Evolutionary conservation across 2,329 filamentous ascomycete species (phyloP), one percentile per base, ranked within the genome.

Genomic region (Hymenoscyphus linearis): DNA sequence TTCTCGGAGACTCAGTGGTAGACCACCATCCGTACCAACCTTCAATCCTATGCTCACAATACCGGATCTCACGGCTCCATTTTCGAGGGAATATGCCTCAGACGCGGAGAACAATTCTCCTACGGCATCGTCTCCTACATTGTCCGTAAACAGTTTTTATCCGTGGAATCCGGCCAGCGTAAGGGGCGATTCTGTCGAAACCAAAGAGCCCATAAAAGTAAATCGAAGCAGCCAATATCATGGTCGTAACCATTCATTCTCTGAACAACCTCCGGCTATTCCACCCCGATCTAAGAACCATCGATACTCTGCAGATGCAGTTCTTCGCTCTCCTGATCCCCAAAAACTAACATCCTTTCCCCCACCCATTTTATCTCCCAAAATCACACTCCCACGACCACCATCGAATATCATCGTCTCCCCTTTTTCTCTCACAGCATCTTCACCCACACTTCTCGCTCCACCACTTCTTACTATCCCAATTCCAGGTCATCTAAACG

Each of bases 111-210:
- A 50, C 10, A 25, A 50, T 25, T 25, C 44, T 13, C 44, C 44
- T 18, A 25, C 44, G 9, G 44, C 44, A 25, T 50, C 44, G 12
- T 50, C 44, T 4, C 44, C 44, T 9, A 50, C 44, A 22, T 18
- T 50, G 2, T 50, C 44, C 4, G 62, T 65, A 1, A 65, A 59
- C 27, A 70, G 68, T 27, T 69, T 67, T 47, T 68, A 69, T 35
- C 52, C 58, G 2, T 63, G 66, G 13, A 57, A 54, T 0, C 53
- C 58, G 26, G 34, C 37, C 1, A 61, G 57, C 18, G 67, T 64
- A 2, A 67, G 67, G 55, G 66, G 67, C 1, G 67, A 68, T 12
- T 66, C 69, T 34, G 67, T 68, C 55, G 60, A 58, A 31, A 26
- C 61, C 22, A 63, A 60, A 22, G 12, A 26, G 3, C 47, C 57